phyloP scores from a whole-genome alignment of 257 asterid species.

The Petunia secreta region DNA sequence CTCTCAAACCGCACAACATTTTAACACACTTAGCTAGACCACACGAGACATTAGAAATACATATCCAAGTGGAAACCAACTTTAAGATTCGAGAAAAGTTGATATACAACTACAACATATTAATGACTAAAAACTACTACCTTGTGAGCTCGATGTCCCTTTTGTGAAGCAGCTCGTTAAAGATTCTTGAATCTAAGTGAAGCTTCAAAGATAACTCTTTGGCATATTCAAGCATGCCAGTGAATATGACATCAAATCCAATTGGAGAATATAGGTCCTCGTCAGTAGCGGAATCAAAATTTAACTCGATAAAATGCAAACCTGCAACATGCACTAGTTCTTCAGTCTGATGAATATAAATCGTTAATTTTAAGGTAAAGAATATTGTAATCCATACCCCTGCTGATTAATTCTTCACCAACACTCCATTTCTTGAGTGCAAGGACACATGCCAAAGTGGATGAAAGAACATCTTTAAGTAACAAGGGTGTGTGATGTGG shows the following conservation, averaged over 20 bases:
- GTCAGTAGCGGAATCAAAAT: conserved; percentile 54
- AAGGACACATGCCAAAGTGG: conserved; percentile 86
- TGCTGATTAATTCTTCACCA: conserved; percentile 62
- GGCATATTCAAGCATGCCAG: conserved; percentile 86
- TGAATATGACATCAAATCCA: conserved; percentile 79
- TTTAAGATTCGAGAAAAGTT: neutral
- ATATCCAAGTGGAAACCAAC: neutral
- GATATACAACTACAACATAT: neutral
- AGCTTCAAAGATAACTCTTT: conserved; percentile 56
- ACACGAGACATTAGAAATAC: neutral
- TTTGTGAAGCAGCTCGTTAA: conserved; percentile 47
- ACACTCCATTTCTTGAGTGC: conserved; percentile 85
- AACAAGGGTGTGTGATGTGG: conserved; percentile 65
- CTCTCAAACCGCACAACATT: neutral
- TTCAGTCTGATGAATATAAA: conserved; percentile 21
- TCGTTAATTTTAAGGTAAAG: neutral
- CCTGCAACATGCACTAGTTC: conserved; percentile 45
- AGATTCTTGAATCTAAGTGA: conserved; percentile 48
- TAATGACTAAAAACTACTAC: conserved; percentile 37
- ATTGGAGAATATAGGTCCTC: conserved; percentile 59
- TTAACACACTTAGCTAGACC: conserved; percentile 4
- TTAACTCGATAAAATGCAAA: conserved; percentile 58
- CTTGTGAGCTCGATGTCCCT: conserved; percentile 76
- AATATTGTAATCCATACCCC: conserved; percentile 45
- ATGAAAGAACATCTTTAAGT: conserved; percentile 71